Evolutionary conservation across 2,329 filamentous ascomycete species (phyloP).

Genomic region (Coniella lustricola): DNA sequence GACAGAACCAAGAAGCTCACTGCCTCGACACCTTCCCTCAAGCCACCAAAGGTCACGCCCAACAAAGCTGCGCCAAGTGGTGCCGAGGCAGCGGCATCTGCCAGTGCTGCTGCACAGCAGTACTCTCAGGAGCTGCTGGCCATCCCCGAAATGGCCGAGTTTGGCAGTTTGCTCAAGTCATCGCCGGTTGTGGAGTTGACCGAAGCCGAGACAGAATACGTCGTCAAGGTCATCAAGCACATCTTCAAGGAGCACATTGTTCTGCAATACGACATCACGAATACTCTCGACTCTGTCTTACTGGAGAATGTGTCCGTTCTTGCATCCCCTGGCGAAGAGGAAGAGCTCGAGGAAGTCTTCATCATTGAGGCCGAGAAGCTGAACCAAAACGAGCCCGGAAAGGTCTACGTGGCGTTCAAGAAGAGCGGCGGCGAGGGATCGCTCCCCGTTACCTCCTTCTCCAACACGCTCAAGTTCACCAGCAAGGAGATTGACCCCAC

Average conservation of each 20-base stretch:
- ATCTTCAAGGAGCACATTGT: conserved; percentile 97
- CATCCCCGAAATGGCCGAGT: conserved; percentile 85
- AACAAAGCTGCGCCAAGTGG: conserved; percentile 63
- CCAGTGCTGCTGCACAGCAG: conserved; percentile 75
- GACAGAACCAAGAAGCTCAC: conserved; percentile 97
- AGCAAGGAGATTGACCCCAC: conserved; percentile 96
- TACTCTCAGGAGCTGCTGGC: conserved; percentile 81
- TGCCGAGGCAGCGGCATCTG: conserved; percentile 68
- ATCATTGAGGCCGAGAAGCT: conserved; percentile 85
- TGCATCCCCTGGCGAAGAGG: conserved; percentile 72
- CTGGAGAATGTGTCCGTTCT: conserved; percentile 84
- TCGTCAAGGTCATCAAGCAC: conserved; percentile 89
- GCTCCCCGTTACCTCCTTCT: conserved; percentile 77
- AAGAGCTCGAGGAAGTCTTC: conserved; percentile 83
- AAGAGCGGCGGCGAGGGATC: conserved; percentile 68
- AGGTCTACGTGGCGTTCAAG: conserved; percentile 91
- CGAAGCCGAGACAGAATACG: conserved; percentile 95
- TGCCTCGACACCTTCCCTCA: conserved; percentile 84
- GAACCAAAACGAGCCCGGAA: conserved; percentile 77
- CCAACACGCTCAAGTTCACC: conserved; percentile 92
- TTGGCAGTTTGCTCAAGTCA: conserved; percentile 88
- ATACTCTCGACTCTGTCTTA: conserved; percentile 85
- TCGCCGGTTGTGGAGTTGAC: conserved; percentile 81
- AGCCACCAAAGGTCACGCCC: conserved; percentile 77
- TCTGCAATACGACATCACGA: conserved; percentile 94